A percentile compares a stretch with the other conserved stretches of the same genome.
phyloP scores from a whole-genome alignment of 139 green algal species.

The Pleodorina starrii region DNA sequence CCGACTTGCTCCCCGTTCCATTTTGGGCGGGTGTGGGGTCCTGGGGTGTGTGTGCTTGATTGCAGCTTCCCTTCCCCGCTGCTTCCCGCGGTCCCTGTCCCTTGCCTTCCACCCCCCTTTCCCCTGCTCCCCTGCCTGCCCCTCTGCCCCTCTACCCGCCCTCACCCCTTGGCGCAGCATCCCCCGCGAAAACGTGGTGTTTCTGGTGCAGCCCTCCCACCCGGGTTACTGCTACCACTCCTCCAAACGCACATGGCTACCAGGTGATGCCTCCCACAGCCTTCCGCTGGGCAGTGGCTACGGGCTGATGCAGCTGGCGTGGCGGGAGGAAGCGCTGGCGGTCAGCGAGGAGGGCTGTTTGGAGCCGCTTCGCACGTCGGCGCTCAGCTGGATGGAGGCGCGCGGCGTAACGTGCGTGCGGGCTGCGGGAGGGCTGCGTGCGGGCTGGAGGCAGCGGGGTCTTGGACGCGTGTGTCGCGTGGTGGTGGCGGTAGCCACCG shows the following conservation, averaged over 20 bases:
- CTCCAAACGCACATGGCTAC: background rate
- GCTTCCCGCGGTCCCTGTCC: background rate
- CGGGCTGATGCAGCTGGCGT: conserved; percentile 41
- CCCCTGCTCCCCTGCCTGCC: too few relatives aligned
- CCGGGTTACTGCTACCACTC: conserved; percentile 38
- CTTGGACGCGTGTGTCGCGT: too few relatives aligned
- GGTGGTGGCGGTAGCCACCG: too few relatives aligned
- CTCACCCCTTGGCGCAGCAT: background rate
- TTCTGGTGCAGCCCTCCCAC: conserved; percentile 22
- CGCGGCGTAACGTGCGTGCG: conserved; percentile 7
- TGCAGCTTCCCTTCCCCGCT: too few relatives aligned
- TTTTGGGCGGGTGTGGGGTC: too few relatives aligned
- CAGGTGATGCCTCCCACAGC: background rate
- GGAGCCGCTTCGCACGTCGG: background rate
- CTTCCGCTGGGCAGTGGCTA: conserved; percentile 39
- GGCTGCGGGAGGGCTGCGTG: too few relatives aligned
- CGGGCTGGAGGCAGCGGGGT: too few relatives aligned
- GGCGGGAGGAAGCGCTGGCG: conserved; percentile 9
- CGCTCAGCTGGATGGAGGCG: conserved; percentile 17
- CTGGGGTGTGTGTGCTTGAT: too few relatives aligned
- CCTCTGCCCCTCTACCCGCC: background rate
- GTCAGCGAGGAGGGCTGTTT: conserved; percentile 18
- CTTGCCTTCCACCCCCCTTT: background rate
- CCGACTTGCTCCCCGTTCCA: too few relatives aligned
- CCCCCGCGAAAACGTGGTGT: conserved; percentile 33